Evolutionary conservation across 208 protist species (phyloP), one percentile per base, ranked within the genome.

Genomic region (Acanthamoeba royreba): DNA sequence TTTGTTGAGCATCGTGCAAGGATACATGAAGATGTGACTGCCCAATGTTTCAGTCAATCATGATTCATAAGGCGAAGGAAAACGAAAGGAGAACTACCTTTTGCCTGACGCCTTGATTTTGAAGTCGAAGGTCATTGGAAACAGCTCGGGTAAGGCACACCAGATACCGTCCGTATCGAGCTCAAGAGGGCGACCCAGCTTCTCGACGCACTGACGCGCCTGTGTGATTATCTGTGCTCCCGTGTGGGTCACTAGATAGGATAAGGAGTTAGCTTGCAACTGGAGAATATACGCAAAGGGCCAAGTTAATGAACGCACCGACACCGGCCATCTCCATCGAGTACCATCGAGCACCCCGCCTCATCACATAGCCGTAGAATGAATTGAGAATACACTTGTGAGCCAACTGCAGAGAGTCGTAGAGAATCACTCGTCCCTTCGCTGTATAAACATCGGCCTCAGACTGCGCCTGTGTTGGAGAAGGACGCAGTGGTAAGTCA

Each of bases 141-240:
- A 22, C 96, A 97, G 33, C 4, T 94, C 94, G 0, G 99, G 99
- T 31, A 99, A 96, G 42, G 98, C 98, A 97, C 99, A 99, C 99
- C 99, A 99, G 95, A 99, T 99, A 93, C 99, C 99, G 97, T 99
- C 99, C 19, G 99, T 99, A 96, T 99, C 99, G 0, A 99, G 97
- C 96, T 99, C 99, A 0, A 99, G 98, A 22, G 99, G 98, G 22
- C 98, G 96, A 31, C 99, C 99, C 93, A 99, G 98, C 52, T 98
- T 97, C 93, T 99, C 98, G 8, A 99, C 98, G 17, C 99, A 96
- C 35, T 98, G 93, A 38, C 99, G 95, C 0, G 99, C 98, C 94
- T 99, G 97, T 77, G 98, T 99, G 97, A 99, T 99, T 83, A 99
- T 99, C n/a, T 98, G 98, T 17, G 99, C 99, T 72, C 99, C 99